Evolutionary conservation across 768 basidiomycete genomes (phyloP).

Genomic region (Mycena capillaripes): DNA sequence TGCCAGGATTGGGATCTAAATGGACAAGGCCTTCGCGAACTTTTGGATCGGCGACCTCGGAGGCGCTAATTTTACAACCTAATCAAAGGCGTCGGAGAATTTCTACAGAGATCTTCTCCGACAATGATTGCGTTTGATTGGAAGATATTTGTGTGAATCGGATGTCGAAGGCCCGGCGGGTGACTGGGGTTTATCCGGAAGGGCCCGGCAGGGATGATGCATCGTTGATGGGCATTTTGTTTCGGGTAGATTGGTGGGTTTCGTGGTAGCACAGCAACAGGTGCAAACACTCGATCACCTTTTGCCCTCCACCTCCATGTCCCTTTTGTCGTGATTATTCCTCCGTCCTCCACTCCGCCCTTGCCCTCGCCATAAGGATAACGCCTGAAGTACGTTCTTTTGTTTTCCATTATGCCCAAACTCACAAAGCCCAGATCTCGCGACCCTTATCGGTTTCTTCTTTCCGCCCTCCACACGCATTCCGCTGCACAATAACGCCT

Average conservation of each 20-base stretch:
- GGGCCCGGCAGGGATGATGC: not conserved
- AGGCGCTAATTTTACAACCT: conserved; percentile 3
- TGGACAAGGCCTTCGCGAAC: not conserved
- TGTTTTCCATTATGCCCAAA: conserved; percentile 37
- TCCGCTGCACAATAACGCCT: conserved; percentile 38
- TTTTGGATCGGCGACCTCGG: not conserved
- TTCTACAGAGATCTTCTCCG: too few relatives aligned
- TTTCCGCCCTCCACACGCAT: conserved; percentile 56
- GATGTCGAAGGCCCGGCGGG: not conserved
- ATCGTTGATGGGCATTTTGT: too few relatives aligned
- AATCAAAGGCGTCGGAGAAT: not conserved
- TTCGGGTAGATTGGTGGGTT: conserved; percentile 20
- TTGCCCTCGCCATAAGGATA: conserved; percentile 62
- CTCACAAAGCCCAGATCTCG: conserved; percentile 71
- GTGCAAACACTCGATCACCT: conserved; percentile 1
- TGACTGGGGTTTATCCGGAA: not conserved
- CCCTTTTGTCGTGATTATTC: conserved; percentile 12
- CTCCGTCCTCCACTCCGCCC: conserved; percentile 47
- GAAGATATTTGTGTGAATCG: not conserved
- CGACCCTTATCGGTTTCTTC: conserved; percentile 93
- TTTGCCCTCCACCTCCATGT: conserved; percentile 22
- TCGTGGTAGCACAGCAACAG: conserved; percentile 7
- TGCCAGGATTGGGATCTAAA: not conserved
- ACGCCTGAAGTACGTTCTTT: conserved; percentile 59
- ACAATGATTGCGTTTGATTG: not conserved